These are phyloP conservation scores for Podila epicladia DNA, from an alignment of 192 early-diverging fungal genomes.

Conservation along the genomic window DNA sequence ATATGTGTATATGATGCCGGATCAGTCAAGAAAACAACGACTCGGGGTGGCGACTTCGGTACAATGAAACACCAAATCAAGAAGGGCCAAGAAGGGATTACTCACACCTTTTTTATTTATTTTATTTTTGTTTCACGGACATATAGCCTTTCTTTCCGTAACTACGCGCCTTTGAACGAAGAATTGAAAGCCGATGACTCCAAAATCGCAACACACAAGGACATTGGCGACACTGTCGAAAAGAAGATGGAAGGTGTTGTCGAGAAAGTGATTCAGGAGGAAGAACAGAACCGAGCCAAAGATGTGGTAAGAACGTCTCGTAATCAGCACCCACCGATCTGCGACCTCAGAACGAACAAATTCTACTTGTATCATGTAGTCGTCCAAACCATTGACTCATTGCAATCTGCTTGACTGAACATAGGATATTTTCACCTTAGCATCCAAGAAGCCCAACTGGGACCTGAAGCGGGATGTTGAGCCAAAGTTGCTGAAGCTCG, in stretches of 20 bases:
- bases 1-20: too few relatives aligned
- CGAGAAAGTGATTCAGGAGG: constrained; percentile 61
- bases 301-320: constrained; percentile 63
- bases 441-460: constrained; percentile 90
- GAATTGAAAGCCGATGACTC: constrained; percentile 54
- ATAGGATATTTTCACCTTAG: constrained; percentile 83
- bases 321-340: not conserved
- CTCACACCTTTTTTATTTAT: not conserved
- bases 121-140: constrained; percentile 2
- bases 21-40: too few relatives aligned
- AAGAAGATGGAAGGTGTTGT: constrained; percentile 60
- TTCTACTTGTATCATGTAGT: not conserved
- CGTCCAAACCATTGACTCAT: not conserved
- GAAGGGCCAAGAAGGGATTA: too few relatives aligned
- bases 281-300: constrained; percentile 62
- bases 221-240: constrained; percentile 65
- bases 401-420: constrained; percentile 1
- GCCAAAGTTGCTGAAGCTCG: constrained; percentile 75
- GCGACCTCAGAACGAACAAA: too few relatives aligned
- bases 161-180: constrained; percentile 62
- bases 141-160: constrained; percentile 58
- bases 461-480: constrained; percentile 91
- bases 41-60: too few relatives aligned
- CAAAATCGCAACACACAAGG: constrained; percentile 55
- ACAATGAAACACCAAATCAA: too few relatives aligned